Evolutionary conservation across 257 asterid genomes (phyloP).

Genomic region (Jacaranda copaia): DNA sequence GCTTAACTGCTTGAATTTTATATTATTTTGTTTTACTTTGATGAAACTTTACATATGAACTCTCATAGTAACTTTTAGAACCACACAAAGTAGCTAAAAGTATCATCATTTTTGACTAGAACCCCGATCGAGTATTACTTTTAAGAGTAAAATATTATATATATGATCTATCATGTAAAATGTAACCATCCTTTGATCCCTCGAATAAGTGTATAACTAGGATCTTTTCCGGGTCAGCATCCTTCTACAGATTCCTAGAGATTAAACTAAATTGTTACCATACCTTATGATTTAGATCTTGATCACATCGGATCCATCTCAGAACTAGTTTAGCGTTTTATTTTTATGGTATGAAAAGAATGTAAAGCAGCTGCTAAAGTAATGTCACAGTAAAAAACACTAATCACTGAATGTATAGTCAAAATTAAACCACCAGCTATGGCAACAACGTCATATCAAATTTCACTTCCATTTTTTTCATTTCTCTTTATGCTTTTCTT

Average conservation of each 20-base stretch:
- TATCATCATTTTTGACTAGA: too few species aligned
- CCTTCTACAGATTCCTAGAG: too few species aligned
- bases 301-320: neutral
- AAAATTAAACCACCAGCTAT: slow-evolving; percentile 3
- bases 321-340: neutral
- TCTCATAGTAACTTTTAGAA: neutral
- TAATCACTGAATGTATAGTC: slow-evolving; percentile 20
- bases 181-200: too few species aligned
- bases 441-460: slow-evolving; percentile 49
- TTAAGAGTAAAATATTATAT: too few species aligned
- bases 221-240: too few species aligned
- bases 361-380: neutral
- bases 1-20: neutral
- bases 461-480: slow-evolving; percentile 47
- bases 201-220: too few species aligned
- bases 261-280: neutral
- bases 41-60: neutral
- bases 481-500: slow-evolving; percentile 6
- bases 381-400: neutral
- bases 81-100: too few species aligned
- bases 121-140: too few species aligned
- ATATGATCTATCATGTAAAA: too few species aligned
- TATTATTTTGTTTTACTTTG: neutral
- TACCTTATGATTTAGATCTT: neutral
- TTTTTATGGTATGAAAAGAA: neutral